These are phyloP conservation scores for Trichoderma asperelloides DNA, from an alignment of 495 filamentous ascomycete genomes.

Conservation along the genomic window DNA sequence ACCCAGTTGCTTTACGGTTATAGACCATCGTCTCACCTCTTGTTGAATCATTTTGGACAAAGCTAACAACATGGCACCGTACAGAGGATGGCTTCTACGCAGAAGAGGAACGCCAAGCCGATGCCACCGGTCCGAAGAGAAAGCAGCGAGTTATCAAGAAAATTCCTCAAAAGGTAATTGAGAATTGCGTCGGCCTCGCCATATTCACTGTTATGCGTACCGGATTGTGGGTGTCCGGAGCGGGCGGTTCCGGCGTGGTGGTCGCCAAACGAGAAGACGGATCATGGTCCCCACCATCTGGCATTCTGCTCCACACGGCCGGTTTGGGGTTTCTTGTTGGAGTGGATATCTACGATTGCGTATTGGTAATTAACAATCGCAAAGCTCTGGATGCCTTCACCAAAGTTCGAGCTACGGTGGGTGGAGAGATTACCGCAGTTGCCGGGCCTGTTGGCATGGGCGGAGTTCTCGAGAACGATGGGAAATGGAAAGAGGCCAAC, in stretches of 20 bases:
- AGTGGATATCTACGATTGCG: slow-evolving; percentile 77
- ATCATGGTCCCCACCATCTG: slow-evolving; percentile 68
- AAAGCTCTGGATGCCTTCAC: slow-evolving; percentile 67
- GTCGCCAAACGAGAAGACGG: slow-evolving; percentile 61
- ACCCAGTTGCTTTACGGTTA: too few species aligned
- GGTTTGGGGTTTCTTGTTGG: slow-evolving; percentile 71
- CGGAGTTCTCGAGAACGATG: slow-evolving; percentile 31
- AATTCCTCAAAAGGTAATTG: slow-evolving; percentile 61
- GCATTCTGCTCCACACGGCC: slow-evolving; percentile 68
- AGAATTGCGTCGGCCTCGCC: slow-evolving; percentile 63
- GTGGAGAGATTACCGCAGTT: slow-evolving; percentile 62
- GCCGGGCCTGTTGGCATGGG: slow-evolving; percentile 69
- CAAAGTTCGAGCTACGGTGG: slow-evolving; percentile 59
- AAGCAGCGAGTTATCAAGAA: slow-evolving; percentile 45
- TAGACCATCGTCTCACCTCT: too few species aligned
- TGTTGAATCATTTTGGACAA: not conserved
- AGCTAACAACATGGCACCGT: slow-evolving; percentile 12
- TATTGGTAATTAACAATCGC: slow-evolving; percentile 67
- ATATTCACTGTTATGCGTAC: slow-evolving; percentile 83
- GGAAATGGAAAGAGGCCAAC: not conserved
- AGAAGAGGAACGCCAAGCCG: slow-evolving; percentile 8
- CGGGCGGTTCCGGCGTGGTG: slow-evolving; percentile 65
- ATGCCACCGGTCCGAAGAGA: slow-evolving; percentile 9
- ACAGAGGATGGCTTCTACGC: slow-evolving; percentile 38
- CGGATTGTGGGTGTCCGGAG: slow-evolving; percentile 64